Percentiles rank a stretch among this genome's conserved stretches.
Conservation (phyloP, 345 rosid genomes). For the Physaria fendleri region DNA sequence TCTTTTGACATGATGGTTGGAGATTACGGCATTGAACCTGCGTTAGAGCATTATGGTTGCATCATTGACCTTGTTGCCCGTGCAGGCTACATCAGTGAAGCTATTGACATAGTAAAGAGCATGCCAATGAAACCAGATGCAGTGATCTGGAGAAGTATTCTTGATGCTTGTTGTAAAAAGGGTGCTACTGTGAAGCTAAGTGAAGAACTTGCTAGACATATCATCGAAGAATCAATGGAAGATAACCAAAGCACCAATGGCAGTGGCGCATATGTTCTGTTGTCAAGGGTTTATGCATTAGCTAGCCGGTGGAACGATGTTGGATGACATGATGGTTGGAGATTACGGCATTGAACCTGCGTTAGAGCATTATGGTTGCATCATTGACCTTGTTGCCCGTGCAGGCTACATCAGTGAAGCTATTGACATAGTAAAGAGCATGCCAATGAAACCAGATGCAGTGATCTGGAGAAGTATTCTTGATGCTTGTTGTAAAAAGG, state of each 20-base stretch:
- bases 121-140: conserved; percentile 77
- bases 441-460: conserved; percentile 70
- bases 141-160: conserved; percentile 86
- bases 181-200: conserved; percentile 54
- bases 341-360: too few species aligned
- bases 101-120: conserved; percentile 45
- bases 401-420: conserved; percentile 70
- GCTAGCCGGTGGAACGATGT: too few species aligned
- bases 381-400: conserved; percentile 63
- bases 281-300: too few species aligned
- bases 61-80: conserved; percentile 67
- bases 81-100: conserved; percentile 63
- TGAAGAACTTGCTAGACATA: conserved; percentile 52
- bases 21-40: too few species aligned
- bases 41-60: too few species aligned
- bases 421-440: conserved; percentile 44
- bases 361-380: too few species aligned
- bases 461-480: conserved; percentile 91
- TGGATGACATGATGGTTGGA: too few species aligned
- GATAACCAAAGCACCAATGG: conserved; percentile 8
- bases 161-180: conserved; percentile 67
- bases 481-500: conserved; percentile 64
- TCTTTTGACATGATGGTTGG: too few species aligned
- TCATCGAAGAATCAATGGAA: conserved; percentile 43
- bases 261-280: too few species aligned